Evolutionary conservation across 768 basidiomycete genomes (phyloP), one percentile per base, ranked within the genome.

Genomic region (Leccinum subgranulosum): DNA sequence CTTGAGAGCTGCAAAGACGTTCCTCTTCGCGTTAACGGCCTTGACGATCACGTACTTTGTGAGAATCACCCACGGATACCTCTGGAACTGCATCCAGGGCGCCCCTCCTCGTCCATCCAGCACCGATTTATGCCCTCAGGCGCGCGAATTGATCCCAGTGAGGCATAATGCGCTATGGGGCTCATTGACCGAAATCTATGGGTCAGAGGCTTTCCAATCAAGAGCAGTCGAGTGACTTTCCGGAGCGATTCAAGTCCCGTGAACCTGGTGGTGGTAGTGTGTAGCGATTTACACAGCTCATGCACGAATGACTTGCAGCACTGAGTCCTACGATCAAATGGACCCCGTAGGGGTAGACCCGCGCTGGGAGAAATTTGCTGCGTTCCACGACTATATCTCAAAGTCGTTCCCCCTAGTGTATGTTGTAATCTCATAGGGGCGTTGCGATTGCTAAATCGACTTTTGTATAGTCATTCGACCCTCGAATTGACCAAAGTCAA

Each of bases 381-480:
- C 72, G 8, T 80, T 87, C 68, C 84, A 86, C 54, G 75, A 77
- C 14, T 85, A 87, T 62, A 77, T 90, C 9, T 59, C 63, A 31
- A 61, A 68, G 33, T 71, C 87, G 33, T 94, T 89, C 62, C 83
- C 86, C 11, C 75, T 85, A 67, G 82, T 79, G 78, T 89, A 73
- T 43, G 75, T 73, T 19, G 15, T 41, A 11, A 34, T 15, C 41
- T 25, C 27, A 19, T 4, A 45, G 25, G 4, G 14, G 27, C 17
- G 39, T 51, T 23, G 5, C 23, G 43, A 31, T 23, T 12, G 27
- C 21, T 28, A 47, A 4, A 7, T 27, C 50, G 19, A 63, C 55
- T 23, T 53, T 31, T 55, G 9, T 6, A 50, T 23, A 84, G 83
- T 17, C 82, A 86, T 64, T 60, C 77, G 6, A 74, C 70, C 21